Percentiles rank a stretch among this genome's conserved stretches.
Evolutionary conservation across 2,329 filamentous ascomycete genomes (phyloP).

Genomic region (Paracoccidioides brasiliensis): DNA sequence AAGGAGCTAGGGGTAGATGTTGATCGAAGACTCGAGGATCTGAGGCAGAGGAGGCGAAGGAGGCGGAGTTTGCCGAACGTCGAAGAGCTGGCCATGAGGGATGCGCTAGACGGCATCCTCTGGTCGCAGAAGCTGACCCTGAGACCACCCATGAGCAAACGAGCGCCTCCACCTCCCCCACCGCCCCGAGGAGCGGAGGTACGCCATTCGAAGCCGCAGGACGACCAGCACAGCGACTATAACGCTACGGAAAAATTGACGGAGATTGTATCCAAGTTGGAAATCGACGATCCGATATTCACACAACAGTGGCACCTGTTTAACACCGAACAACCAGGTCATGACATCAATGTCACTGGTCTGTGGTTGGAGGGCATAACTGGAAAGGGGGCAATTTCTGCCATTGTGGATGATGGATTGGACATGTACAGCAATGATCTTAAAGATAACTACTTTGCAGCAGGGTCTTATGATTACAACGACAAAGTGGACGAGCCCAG

Average conservation of each 20-base stretch:
- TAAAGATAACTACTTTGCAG: constrained; percentile 83
- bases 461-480: constrained; percentile 93
- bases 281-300: constrained; percentile 83
- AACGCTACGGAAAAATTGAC: constrained; percentile 45
- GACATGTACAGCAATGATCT: constrained; percentile 93
- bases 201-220: constrained; percentile 8
- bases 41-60: constrained; percentile 42
- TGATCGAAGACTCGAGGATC: constrained; percentile 37
- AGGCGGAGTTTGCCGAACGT: constrained; percentile 28
- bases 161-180: constrained; percentile 29
- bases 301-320: constrained; percentile 89
- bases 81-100: constrained; percentile 7
- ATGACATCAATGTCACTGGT: constrained; percentile 93
- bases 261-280: constrained; percentile 50
- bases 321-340: constrained; percentile 66
- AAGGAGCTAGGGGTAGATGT: constrained; percentile 44
- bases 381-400: constrained; percentile 75
- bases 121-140: constrained; percentile 67
- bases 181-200: not conserved
- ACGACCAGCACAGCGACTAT: constrained; percentile 20
- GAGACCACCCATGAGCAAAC: constrained; percentile 49
- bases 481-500: constrained; percentile 65
- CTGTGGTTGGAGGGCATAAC: constrained; percentile 87
- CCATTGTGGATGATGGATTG: constrained; percentile 89
- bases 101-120: constrained; percentile 59